These are phyloP conservation scores for Talaromyces pinophilus DNA, from an alignment of 2,329 filamentous ascomycete species.

Conservation along the genomic window DNA sequence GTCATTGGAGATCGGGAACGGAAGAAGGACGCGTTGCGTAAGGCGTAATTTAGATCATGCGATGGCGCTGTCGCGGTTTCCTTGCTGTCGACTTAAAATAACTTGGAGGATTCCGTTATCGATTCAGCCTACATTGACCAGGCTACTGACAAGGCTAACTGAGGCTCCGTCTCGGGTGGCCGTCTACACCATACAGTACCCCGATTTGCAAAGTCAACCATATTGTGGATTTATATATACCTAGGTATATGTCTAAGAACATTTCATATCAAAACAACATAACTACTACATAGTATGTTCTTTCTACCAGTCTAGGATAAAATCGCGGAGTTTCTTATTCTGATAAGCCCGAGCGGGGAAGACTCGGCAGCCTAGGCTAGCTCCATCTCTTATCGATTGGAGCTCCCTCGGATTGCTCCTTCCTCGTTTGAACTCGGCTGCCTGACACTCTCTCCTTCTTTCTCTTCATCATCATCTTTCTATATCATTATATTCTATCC, in stretches of 20 bases:
- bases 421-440: constrained; percentile 19
- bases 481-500: constrained; percentile 1
- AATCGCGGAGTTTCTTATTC: neutral
- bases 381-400: constrained; percentile 10
- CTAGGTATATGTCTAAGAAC: no score
- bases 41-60: neutral
- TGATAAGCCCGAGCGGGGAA: constrained; percentile 1
- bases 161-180: neutral
- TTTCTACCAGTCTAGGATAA: neutral
- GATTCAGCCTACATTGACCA: neutral
- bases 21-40: neutral
- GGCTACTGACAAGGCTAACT: neutral
- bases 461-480: neutral
- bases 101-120: neutral
- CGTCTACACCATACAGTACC: neutral
- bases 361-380: neutral
- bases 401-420: neutral
- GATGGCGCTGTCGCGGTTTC: neutral
- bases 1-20: constrained; percentile 30
- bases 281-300: neutral
- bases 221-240: no score
- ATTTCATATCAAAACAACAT: neutral
- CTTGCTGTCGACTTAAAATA: neutral
- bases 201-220: neutral
- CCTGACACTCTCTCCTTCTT: constrained; percentile 9